A percentile compares a stretch with the other conserved stretches of the same genome.
Evolutionary conservation across 257 asterid species (phyloP).

Genomic region (Gentiana straminea): DNA sequence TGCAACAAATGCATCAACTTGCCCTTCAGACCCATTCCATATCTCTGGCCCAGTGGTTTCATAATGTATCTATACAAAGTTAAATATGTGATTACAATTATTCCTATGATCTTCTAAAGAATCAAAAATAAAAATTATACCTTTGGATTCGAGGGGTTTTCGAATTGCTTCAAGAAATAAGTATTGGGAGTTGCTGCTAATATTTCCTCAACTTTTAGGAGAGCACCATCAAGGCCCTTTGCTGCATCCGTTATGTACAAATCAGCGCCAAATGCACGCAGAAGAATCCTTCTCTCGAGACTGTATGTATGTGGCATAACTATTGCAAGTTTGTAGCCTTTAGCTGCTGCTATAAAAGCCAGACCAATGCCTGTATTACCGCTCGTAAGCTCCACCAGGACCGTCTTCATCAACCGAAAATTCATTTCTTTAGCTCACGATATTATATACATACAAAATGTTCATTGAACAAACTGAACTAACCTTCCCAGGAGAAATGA

Average conservation of each 20-base stretch:
- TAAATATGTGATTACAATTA: slow-evolving; percentile 2
- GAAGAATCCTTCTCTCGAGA: slow-evolving; percentile 32
- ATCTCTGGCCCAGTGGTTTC: slow-evolving; percentile 50
- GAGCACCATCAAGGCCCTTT: slow-evolving; percentile 21
- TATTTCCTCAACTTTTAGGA: slow-evolving; percentile 28
- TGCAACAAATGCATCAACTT: slow-evolving; percentile 27
- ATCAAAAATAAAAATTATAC: slow-evolving; percentile 8
- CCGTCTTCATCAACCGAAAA: slow-evolving; percentile 21
- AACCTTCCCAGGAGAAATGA: slow-evolving; percentile 40
- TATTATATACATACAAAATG: no score
- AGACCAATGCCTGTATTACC: slow-evolving; percentile 48
- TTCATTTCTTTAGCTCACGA: background rate
- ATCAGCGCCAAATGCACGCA: slow-evolving; percentile 40
- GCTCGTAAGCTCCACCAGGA: slow-evolving; percentile 33
- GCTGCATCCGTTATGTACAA: slow-evolving; percentile 22
- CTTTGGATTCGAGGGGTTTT: slow-evolving; percentile 39
- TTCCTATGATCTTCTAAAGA: background rate
- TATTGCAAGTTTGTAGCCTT: slow-evolving; percentile 33
- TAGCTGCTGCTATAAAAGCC: slow-evolving; percentile 31
- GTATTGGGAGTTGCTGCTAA: slow-evolving; percentile 24
- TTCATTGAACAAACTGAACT: background rate
- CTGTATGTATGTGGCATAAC: slow-evolving; percentile 33
- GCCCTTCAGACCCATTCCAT: slow-evolving; percentile 30
- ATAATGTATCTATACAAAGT: slow-evolving; percentile 27
- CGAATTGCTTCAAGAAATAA: slow-evolving; percentile 30